Evolutionary conservation across 768 basidiomycete genomes (phyloP), one percentile per base, ranked within the genome.

Genomic region (Pleurotus eryngii): DNA sequence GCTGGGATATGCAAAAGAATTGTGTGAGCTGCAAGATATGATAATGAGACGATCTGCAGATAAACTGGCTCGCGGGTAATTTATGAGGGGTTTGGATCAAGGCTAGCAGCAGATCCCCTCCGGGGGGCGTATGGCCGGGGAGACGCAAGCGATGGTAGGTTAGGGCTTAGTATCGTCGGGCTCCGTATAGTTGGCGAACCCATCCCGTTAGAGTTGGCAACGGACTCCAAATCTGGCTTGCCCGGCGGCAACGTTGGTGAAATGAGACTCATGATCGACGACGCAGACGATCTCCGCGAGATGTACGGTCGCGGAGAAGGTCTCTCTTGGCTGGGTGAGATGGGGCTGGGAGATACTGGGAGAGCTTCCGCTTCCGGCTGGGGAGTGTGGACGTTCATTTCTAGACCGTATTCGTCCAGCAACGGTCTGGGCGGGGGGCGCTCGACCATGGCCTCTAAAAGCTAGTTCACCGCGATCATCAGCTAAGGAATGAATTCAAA

Each of bases 371-470:
- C 65, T 24, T 57, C 47, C 27, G 56, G 43, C 47, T 59, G 38
- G 27, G 60, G 63, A 9, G 24, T 15, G 7, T 37, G 49, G 42
- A 58, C 61, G n/a, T 61, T 30, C 9, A 73, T 60, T 11, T 82
- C 82, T 53, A 79, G 56, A 3, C 77, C 77, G 61, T 77, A 84
- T 37, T 85, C 86, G 55, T 90, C 89, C 12, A 79, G 74, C 46
- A 92, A 70, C 1, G 86, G 81, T 6, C 89, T 83, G 2, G 89
- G 87, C 3, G 91, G 90, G 1, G 91, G 88, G 1, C 92, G 83
- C 67, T 93, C 91, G 22, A 93, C 89, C 82, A 89, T 87, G 0
- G 90, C 90, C 67, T 90, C 89, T 11, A 94, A 79, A 8, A 93
- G 81, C 92, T 93, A 58, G 30, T 35, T 35, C 30, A 12, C 24